Evolutionary conservation across 371 early-diverging fungal genomes (phyloP), one percentile per base, ranked within the genome.

Genomic region (Syncephalastrum racemosum): DNA sequence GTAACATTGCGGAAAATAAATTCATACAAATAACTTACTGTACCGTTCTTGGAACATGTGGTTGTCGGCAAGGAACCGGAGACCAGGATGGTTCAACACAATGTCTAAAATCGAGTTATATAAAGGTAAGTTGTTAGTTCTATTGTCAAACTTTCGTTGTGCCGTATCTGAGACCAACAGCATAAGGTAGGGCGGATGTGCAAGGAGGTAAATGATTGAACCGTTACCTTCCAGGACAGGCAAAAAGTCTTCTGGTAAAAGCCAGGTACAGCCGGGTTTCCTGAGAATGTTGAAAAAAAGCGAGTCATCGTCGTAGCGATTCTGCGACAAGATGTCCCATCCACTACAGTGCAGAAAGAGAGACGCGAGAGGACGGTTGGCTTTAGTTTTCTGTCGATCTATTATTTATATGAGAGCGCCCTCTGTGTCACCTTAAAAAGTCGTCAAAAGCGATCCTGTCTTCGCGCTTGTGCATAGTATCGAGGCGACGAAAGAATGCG

Each of bases 21-120:
- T 40, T 25, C 19, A 39, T 14, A 43, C n/a, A 36, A 23, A 16
- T 18, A 23, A 60, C 78, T 58, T 80, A 88, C 91, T 79, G 53
- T 94, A 95, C 24, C 91, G 81, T 54, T 85, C 86, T 66, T 91
- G 89, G 73, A 94, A 94, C 46, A 90, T 82, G 13, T 82, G 71
- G 68, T 93, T 85, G 36, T 83, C 77, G 5, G 82, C 68, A 45
- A 95, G 67, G 64, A 94, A 94, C 62, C 86, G 87, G n/a, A 95
- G 78, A 22, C 90, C 95, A 16, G 89, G 90, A 65, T 95, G 95
- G 62, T 89, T 82, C 41, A 84, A 73, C 4, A 92, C 77, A 36
- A 90, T 71, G 56, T 89, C 88, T 50, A 10, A 31, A 8, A 5
- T 10, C 12, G 71, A 54, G 4, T 68, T 54, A 18, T 68, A 76